Percentiles rank a stretch among this genome's conserved stretches.
phyloP scores from a whole-genome alignment of 1,139 yeast species.

The Pichia norvegensis region DNA sequence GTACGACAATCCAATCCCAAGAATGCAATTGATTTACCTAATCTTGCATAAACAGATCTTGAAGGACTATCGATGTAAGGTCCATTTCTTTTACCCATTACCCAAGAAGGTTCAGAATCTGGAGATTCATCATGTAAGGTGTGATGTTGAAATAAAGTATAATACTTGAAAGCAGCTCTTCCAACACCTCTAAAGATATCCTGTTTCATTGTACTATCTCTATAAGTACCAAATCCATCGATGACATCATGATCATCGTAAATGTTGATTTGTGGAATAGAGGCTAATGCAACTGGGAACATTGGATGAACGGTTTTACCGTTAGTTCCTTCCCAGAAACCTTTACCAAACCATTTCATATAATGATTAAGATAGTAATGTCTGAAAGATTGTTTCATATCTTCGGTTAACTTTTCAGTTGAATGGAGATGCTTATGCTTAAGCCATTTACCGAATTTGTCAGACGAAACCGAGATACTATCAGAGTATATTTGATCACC shows the following conservation, averaged over 20 bases:
- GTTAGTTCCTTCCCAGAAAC: constrained; percentile 67
- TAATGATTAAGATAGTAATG: constrained; percentile 66
- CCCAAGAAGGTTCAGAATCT: constrained; percentile 48
- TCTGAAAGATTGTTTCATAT: constrained; percentile 48
- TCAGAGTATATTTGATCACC: constrained; percentile 95
- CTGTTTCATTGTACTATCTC: constrained; percentile 62
- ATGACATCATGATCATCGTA: constrained; percentile 91
- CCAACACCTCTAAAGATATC: constrained; percentile 68
- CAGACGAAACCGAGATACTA: constrained; percentile 56
- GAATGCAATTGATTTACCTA: constrained; percentile 67
- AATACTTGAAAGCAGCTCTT: constrained; percentile 70
- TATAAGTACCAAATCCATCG: constrained; percentile 91
- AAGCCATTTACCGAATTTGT: constrained; percentile 57
- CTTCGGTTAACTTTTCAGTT: constrained; percentile 36
- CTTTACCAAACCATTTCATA: constrained; percentile 82
- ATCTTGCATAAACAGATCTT: constrained; percentile 60
- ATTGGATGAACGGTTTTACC: constrained; percentile 59
- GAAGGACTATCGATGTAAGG: constrained; percentile 59
- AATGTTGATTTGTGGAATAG: constrained; percentile 77
- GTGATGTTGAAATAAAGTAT: constrained; percentile 88
- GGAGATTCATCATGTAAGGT: constrained; percentile 42
- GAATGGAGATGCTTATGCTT: constrained; percentile 38
- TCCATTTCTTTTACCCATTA: constrained; percentile 44
- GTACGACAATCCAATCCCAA: constrained; percentile 89
- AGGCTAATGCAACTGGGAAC: constrained; percentile 69